These are phyloP conservation scores for Lentinus brumalis DNA, from an alignment of 768 basidiomycete genomes.

Conservation along the genomic window DNA sequence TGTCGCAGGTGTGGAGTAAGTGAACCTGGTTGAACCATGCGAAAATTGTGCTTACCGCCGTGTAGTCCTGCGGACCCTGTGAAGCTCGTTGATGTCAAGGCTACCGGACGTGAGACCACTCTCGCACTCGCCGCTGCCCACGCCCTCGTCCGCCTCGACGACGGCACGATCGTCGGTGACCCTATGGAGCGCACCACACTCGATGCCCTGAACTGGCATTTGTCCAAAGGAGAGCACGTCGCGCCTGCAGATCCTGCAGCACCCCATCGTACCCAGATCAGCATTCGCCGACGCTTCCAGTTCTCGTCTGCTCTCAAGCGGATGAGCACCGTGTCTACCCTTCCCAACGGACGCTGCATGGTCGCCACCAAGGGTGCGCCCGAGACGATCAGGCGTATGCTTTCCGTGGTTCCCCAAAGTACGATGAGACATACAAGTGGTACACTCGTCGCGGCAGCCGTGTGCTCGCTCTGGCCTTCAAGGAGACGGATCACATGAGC, in stretches of 20 bases:
- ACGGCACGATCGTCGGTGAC: slow-evolving; percentile 92
- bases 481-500: slow-evolving; percentile 73
- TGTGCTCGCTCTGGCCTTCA: slow-evolving; percentile 88
- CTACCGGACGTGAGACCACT: slow-evolving; percentile 76
- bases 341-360: slow-evolving; percentile 59
- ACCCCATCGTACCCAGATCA: slow-evolving; percentile 60
- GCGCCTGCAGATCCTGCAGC: slow-evolving; percentile 53
- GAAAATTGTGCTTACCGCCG: slow-evolving; percentile 3
- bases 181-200: slow-evolving; percentile 99
- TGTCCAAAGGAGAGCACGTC: slow-evolving; percentile 75
- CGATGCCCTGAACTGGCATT: slow-evolving; percentile 86
- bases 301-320: slow-evolving; percentile 97
- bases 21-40: slow-evolving; percentile 2
- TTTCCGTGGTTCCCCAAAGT: slow-evolving; percentile 64
- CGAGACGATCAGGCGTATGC: slow-evolving; percentile 93
- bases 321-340: slow-evolving; percentile 88
- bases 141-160: slow-evolving; percentile 91
- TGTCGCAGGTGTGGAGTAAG: slow-evolving; percentile 87
- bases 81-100: slow-evolving; percentile 78
- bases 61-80: slow-evolving; percentile 57
- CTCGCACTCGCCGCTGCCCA: slow-evolving; percentile 92
- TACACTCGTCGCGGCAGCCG: slow-evolving; percentile 92
- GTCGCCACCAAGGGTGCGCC: slow-evolving; percentile 95
- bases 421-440: slow-evolving; percentile 95
- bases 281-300: slow-evolving; percentile 90